phyloP scores from a whole-genome alignment of 805 yeast genomes.

The Wickerhamomyces chaumierensis region DNA sequence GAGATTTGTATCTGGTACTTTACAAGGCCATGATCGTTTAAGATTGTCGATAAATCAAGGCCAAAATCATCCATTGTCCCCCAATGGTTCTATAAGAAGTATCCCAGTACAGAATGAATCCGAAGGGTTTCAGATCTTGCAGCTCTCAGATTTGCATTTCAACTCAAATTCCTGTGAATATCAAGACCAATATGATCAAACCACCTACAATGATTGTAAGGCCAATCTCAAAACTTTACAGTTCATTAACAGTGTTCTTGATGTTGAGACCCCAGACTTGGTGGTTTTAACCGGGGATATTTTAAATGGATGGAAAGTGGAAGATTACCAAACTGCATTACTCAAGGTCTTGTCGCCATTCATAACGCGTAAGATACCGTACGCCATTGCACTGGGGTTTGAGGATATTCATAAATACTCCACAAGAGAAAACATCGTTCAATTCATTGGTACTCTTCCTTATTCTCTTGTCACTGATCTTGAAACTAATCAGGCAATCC shows the following conservation, averaged over 20 bases:
- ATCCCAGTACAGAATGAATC: not conserved
- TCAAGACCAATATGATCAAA: constrained; percentile 26
- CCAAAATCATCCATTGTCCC: too few species aligned
- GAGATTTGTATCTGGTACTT: constrained; percentile 22
- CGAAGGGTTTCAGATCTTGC: constrained; percentile 42
- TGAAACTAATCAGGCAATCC: constrained; percentile 36
- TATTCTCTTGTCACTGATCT: constrained; percentile 34
- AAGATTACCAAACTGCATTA: constrained; percentile 51
- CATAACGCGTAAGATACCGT: constrained; percentile 42
- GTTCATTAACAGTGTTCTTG: constrained; percentile 41
- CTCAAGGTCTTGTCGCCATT: constrained; percentile 48
- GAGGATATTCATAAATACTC: constrained; percentile 48
- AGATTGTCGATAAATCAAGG: constrained; percentile 4
- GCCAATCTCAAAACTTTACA: constrained; percentile 43
- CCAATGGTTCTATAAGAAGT: not conserved
- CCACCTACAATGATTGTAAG: constrained; percentile 24
- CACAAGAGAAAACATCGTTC: constrained; percentile 31
- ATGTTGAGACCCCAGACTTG: constrained; percentile 46
- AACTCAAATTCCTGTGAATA: constrained; percentile 49
- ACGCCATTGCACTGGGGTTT: constrained; percentile 48
- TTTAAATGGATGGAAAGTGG: constrained; percentile 42
- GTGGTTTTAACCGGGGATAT: constrained; percentile 61
- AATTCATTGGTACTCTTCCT: constrained; percentile 34
- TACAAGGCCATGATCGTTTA: not conserved
- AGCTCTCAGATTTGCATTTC: constrained; percentile 57